Conservation (phyloP, 805 yeast genomes). For the Lachancea meyersii region DNA sequence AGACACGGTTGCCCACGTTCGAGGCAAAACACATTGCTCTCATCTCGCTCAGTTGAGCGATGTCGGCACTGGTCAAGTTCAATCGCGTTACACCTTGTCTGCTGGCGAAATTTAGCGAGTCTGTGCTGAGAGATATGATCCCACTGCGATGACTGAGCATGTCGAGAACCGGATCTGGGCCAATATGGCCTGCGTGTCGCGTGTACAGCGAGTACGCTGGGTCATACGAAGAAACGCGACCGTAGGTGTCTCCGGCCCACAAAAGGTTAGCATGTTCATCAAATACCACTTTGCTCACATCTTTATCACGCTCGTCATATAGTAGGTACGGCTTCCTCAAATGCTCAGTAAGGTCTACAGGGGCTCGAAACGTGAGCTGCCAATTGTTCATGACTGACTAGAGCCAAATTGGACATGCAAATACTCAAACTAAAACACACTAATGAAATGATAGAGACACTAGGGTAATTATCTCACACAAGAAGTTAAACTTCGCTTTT, state of each 20-base stretch:
- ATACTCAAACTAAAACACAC: too few species aligned
- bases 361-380: slow-evolving; percentile 30
- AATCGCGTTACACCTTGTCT: slow-evolving; percentile 50
- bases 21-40: slow-evolving; percentile 39
- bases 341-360: slow-evolving; percentile 28
- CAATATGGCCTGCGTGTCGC: slow-evolving; percentile 47
- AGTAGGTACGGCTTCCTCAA: slow-evolving; percentile 29
- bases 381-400: slow-evolving; percentile 29
- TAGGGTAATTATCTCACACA: too few species aligned
- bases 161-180: slow-evolving; percentile 42
- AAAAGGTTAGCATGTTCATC: slow-evolving; percentile 70
- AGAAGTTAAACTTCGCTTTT: too few species aligned
- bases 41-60: slow-evolving; percentile 33
- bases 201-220: slow-evolving; percentile 50
- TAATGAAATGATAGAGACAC: too few species aligned
- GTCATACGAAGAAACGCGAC: slow-evolving; percentile 43
- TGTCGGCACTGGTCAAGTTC: slow-evolving; percentile 25
- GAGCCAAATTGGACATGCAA: background rate
- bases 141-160: slow-evolving; percentile 51
- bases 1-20: slow-evolving; percentile 37
- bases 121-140: slow-evolving; percentile 49
- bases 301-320: slow-evolving; percentile 30
- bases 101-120: slow-evolving; percentile 46
- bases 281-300: slow-evolving; percentile 39
- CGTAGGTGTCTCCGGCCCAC: slow-evolving; percentile 75